A percentile compares a stretch with the other conserved stretches of the same genome.
phyloP scores from a whole-genome alignment of 345 rosid genomes.

The Hibiscus mutabilis region DNA sequence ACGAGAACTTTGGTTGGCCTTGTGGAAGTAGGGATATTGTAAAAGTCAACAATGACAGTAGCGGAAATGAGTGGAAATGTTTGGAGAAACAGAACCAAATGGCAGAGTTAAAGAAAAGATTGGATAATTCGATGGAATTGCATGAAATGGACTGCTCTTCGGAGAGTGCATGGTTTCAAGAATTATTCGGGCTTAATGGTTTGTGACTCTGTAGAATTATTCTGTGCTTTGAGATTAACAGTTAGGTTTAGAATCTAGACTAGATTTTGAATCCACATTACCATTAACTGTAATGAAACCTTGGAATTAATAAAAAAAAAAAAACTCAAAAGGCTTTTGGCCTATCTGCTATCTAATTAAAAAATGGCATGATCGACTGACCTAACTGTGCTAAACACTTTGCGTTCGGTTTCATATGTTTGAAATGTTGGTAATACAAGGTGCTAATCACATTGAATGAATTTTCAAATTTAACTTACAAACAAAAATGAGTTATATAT shows the following conservation, averaged over 20 bases:
- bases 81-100: neutral
- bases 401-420: no score
- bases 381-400: no score
- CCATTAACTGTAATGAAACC: no score
- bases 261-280: no score
- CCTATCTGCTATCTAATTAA: neutral
- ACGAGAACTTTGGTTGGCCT: slow-evolving; percentile 2
- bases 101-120: no score
- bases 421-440: no score
- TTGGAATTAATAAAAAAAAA: no score
- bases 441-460: no score
- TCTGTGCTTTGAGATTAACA: no score
- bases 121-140: neutral
- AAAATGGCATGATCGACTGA: no score
- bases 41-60: no score
- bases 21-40: neutral
- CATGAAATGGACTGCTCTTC: neutral
- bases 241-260: no score
- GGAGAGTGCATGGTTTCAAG: neutral
- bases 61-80: slow-evolving; percentile 1
- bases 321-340: neutral
- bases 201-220: neutral
- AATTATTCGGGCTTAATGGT: neutral
- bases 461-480: neutral
- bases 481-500: neutral